A percentile compares a stretch with the other conserved stretches of the same genome.
These are phyloP conservation scores for Eimeria acervulina DNA, from an alignment of 169 alveolate genomes.

Conservation along the genomic window DNA sequence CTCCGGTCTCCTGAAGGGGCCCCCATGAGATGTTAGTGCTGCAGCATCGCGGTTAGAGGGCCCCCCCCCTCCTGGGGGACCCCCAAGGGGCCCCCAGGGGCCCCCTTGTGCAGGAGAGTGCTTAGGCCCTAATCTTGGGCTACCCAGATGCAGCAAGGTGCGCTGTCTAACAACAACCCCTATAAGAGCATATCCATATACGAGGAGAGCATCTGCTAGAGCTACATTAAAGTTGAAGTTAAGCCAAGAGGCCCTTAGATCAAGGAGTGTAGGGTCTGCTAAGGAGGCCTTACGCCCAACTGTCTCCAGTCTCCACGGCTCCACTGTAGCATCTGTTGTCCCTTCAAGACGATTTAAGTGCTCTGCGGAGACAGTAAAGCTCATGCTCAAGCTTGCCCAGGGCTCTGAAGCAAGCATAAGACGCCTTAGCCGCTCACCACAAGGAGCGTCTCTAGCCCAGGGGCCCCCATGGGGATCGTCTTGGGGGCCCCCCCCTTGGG, in stretches of 20 bases:
- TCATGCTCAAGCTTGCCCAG: background rate
- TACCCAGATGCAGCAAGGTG: constrained; percentile 20
- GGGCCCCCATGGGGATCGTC: background rate
- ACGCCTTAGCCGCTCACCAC: constrained; percentile 1
- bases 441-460: background rate
- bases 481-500: constrained; percentile 35
- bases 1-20: background rate
- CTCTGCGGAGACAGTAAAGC: constrained; percentile 19
- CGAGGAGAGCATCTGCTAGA: constrained; percentile 66
- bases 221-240: constrained; percentile 74
- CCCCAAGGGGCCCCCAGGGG: background rate
- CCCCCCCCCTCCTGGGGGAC: constrained; percentile 6
- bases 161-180: constrained; percentile 68
- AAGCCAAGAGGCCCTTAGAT: constrained; percentile 69
- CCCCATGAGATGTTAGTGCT: background rate
- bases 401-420: constrained; percentile 25
- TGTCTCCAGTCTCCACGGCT: constrained; percentile 70
- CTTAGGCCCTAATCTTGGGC: constrained; percentile 40
- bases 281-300: constrained; percentile 75
- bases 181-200: constrained; percentile 70
- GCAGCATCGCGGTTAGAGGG: background rate
- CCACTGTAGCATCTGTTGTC: constrained; percentile 59
- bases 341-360: constrained; percentile 70
- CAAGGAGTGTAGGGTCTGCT: constrained; percentile 7
- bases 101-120: background rate